Base-by-base conservation (phyloP, 2,329 filamentous ascomycete genomes). In the Diplodia sapinea region DNA sequence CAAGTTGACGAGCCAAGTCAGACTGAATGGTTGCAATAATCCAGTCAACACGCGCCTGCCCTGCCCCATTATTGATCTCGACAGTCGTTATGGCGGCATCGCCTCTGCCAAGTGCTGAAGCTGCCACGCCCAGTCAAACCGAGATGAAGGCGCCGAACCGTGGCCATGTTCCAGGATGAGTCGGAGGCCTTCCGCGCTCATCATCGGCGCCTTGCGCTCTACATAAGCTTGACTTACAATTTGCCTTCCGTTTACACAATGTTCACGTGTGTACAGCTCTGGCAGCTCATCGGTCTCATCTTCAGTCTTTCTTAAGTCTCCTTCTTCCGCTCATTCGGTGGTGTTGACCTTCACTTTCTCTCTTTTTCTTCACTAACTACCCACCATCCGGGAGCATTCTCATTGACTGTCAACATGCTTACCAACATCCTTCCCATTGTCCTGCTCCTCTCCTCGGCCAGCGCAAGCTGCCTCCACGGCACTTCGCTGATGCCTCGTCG, bases 391-490 rank as follows among this genome's bases (percentile, higher is more conserved):
- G 26, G 23, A 61, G 23, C 57, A 17, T 47, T 26, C n/a, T 40
- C 31, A 26, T 26, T 26, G 5, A 17, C 33, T 36, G 43, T 13
- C 63, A 56, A 15, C 23, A 65, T 55, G 50, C 50, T 55, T 65
- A 15, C 23, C 50, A 43, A 55, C 40, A 17, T 65, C 50, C 40
- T 54, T 20, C 6, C 63, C 31, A 13, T 43, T 65, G 50, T 50
- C n/a, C 26, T 65, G 17, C 23, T 65, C n/a, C 47, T 63, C 31
- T 65, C 63, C 50, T 72, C 11, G 68, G 57, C 20, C 70, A 70
- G 78, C 20, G 78, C 79, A 40, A 79, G 74, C 47, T 82, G 80
- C 69, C 75, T 81, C 63, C 77, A 81, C 70, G 80, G 81, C 63
- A 81, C 83, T 17, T 77, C 74, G 74, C 70, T 75, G 70, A 73